Evolutionary conservation across 768 basidiomycete genomes (phyloP).

Genomic region (Rhodotorula paludigena): DNA sequence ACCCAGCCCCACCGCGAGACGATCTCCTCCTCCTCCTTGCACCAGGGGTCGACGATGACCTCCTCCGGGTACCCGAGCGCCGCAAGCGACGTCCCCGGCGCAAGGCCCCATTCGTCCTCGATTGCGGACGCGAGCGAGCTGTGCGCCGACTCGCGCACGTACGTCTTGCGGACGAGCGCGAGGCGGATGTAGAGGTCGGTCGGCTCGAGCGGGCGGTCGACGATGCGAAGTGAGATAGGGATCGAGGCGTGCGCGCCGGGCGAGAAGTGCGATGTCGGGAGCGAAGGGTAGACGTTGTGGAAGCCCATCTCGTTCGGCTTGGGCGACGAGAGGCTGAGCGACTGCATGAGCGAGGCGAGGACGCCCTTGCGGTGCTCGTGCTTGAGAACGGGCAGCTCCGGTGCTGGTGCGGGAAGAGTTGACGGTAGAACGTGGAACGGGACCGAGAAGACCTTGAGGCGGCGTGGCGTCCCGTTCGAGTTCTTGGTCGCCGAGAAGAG

Average conservation of each 20-base stretch:
- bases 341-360: slow-evolving; percentile 39
- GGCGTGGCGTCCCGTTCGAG: slow-evolving; percentile 34
- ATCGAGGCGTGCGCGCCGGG: slow-evolving; percentile 38
- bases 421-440: slow-evolving; percentile 44
- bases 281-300: slow-evolving; percentile 42
- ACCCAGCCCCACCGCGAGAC: slow-evolving; percentile 43
- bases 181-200: slow-evolving; percentile 44
- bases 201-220: slow-evolving; percentile 42
- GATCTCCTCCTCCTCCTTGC: slow-evolving; percentile 43
- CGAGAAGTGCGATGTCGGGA: slow-evolving; percentile 42
- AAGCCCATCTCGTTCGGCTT: slow-evolving; percentile 37
- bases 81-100: slow-evolving; percentile 17
- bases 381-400: slow-evolving; percentile 42
- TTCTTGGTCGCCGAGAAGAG: slow-evolving; percentile 38
- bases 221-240: slow-evolving; percentile 41
- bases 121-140: slow-evolving; percentile 26
- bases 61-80: slow-evolving; percentile 41
- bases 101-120: slow-evolving; percentile 42
- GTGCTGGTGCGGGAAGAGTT: slow-evolving; percentile 39
- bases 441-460: slow-evolving; percentile 42
- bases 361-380: slow-evolving; percentile 42
- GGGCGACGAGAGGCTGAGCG: slow-evolving; percentile 37
- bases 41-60: slow-evolving; percentile 40
- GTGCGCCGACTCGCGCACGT: slow-evolving; percentile 40
- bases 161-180: slow-evolving; percentile 41